phyloP scores from a whole-genome alignment of 2,329 filamentous ascomycete species.

The Penicillium sp. region DNA sequence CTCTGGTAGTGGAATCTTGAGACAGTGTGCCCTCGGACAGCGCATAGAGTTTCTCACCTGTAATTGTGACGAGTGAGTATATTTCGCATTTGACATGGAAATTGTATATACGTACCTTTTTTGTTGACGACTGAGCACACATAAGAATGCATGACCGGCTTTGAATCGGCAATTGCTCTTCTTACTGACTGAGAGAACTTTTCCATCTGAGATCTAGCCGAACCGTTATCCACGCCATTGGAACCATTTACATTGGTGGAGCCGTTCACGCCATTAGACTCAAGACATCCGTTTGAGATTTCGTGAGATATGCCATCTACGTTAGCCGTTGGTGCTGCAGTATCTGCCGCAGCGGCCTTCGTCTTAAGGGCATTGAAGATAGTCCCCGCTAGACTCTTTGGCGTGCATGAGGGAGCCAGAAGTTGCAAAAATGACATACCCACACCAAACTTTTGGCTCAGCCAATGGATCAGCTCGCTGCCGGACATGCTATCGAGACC shows the following conservation, averaged over 20 bases:
- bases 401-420: not conserved
- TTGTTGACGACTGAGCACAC: constrained; percentile 3
- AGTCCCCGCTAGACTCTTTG: constrained; percentile 1
- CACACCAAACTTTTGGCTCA: constrained; percentile 1
- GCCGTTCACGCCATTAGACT: not conserved
- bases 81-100: not conserved
- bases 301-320: not conserved
- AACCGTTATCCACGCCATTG: not conserved
- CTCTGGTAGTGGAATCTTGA: not conserved
- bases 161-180: not conserved
- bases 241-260: not conserved
- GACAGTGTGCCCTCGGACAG: not conserved
- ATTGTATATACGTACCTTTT: not conserved
- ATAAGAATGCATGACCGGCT: constrained; percentile 3
- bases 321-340: no score
- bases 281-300: not conserved
- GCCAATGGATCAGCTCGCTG: constrained; percentile 2
- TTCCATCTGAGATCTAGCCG: not conserved
- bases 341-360: not conserved
- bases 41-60: not conserved
- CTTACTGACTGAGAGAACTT: not conserved
- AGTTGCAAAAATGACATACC: constrained; percentile 4
- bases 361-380: not conserved
- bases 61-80: not conserved
- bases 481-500: constrained; percentile 3